These are phyloP conservation scores for Botrytis paeoniae DNA, from an alignment of 2,329 filamentous ascomycete species.

Conservation along the genomic window DNA sequence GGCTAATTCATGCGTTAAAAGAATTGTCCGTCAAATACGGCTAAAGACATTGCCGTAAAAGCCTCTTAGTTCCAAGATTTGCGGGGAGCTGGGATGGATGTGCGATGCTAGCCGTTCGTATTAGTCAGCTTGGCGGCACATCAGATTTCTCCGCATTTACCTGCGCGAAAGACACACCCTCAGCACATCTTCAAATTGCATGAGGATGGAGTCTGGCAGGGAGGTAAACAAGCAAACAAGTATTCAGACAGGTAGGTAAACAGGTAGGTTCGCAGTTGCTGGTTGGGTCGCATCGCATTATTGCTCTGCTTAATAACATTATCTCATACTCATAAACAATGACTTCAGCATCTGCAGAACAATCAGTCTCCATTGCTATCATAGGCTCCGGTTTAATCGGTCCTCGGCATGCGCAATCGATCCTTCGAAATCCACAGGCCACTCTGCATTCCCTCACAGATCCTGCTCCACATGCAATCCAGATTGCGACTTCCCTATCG, in stretches of 20 bases:
- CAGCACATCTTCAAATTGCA: not conserved
- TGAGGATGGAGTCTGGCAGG: not conserved
- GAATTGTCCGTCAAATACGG: not conserved
- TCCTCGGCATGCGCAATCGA: not conserved
- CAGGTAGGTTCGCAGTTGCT: not conserved
- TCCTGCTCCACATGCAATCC: not conserved
- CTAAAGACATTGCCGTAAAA: not conserved
- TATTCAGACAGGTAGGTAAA: not conserved
- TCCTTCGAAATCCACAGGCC: not conserved
- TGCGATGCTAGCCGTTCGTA: not conserved
- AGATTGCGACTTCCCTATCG: not conserved
- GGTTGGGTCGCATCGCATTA: not conserved
- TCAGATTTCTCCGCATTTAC: not conserved
- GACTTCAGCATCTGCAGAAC: not conserved
- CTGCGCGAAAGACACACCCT: not conserved
- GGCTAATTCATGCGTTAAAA: not conserved
- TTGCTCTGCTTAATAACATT: not conserved
- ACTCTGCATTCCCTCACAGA: not conserved
- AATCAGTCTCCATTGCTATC: constrained; percentile 41
- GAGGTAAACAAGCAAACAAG: not conserved
- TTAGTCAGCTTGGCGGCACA: not conserved
- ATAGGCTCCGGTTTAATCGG: constrained; percentile 44
- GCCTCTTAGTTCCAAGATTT: not conserved
- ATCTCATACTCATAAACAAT: not conserved
- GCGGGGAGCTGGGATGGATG: not conserved